Conservation (phyloP, 169 alveolate genomes). For the Plasmodium vivax region DNA sequence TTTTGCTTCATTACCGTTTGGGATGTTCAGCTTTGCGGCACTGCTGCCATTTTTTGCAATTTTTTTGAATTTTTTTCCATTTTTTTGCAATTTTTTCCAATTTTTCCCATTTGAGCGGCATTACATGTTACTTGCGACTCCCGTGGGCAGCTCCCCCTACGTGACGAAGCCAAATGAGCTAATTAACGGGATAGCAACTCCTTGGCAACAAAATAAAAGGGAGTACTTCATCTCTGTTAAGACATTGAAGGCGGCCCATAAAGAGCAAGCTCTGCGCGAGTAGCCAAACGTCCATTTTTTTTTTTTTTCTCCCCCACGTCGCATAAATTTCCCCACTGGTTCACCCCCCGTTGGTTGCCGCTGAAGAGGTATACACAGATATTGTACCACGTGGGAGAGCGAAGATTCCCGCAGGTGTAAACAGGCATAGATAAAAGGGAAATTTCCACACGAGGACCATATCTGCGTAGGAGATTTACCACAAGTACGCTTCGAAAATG, state of each 20-base stretch:
- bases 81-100: neutral
- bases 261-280: neutral
- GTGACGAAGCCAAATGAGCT: neutral
- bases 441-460: neutral
- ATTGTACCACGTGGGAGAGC: neutral
- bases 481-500: neutral
- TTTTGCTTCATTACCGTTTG: neutral
- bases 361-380: neutral
- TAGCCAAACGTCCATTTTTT: neutral
- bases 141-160: neutral
- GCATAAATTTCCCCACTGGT: neutral
- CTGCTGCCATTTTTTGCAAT: too few relatives aligned
- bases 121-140: neutral
- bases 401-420: neutral
- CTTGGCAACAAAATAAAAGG: neutral
- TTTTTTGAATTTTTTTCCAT: neutral
- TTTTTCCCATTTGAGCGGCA: neutral
- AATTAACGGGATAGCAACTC: neutral
- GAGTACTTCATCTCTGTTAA: neutral
- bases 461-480: neutral
- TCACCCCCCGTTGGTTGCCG: neutral
- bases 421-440: neutral
- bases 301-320: neutral
- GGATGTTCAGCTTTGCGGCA: neutral
- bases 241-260: neutral